phyloP scores from a whole-genome alignment of 2,329 filamentous ascomycete genomes.

The Cladosporium velox region DNA sequence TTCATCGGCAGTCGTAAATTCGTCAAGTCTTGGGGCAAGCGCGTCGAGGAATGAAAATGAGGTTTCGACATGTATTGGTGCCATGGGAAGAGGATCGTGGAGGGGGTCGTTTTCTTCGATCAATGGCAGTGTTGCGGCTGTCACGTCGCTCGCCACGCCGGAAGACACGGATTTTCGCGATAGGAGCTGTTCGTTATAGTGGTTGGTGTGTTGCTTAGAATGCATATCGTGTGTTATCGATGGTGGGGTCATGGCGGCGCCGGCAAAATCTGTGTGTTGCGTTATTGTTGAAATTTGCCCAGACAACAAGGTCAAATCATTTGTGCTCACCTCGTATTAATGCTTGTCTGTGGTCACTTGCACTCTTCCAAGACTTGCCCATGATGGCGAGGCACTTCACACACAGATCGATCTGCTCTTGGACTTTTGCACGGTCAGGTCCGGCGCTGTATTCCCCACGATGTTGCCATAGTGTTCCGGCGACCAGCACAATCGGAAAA shows the following conservation, averaged over 20 bases:
- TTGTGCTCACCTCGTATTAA: slow-evolving; percentile 7
- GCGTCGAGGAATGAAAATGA: slow-evolving; percentile 11
- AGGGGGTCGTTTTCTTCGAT: not conserved
- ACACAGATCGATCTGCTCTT: slow-evolving; percentile 13
- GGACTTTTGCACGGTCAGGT: not conserved
- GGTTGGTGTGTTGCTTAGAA: not conserved
- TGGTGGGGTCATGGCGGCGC: not conserved
- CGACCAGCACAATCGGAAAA: slow-evolving; percentile 13
- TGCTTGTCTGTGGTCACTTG: not conserved
- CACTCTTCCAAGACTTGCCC: slow-evolving; percentile 13
- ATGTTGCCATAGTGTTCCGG: slow-evolving; percentile 17
- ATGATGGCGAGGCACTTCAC: slow-evolving; percentile 16
- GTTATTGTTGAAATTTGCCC: not conserved
- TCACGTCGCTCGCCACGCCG: not conserved
- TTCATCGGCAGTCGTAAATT: slow-evolving; percentile 13
- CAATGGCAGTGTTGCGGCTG: not conserved
- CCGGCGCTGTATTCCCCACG: not conserved
- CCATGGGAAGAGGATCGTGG: not conserved
- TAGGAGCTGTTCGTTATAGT: not conserved
- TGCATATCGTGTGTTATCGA: not conserved
- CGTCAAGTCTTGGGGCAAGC: slow-evolving; percentile 7
- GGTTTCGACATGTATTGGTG: not conserved
- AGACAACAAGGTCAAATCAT: too few relatives aligned
- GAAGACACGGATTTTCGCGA: not conserved
- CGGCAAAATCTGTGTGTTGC: not conserved